Evolutionary conservation across 139 green algal genomes (phyloP).

Genomic region (Eudorina sp.): DNA sequence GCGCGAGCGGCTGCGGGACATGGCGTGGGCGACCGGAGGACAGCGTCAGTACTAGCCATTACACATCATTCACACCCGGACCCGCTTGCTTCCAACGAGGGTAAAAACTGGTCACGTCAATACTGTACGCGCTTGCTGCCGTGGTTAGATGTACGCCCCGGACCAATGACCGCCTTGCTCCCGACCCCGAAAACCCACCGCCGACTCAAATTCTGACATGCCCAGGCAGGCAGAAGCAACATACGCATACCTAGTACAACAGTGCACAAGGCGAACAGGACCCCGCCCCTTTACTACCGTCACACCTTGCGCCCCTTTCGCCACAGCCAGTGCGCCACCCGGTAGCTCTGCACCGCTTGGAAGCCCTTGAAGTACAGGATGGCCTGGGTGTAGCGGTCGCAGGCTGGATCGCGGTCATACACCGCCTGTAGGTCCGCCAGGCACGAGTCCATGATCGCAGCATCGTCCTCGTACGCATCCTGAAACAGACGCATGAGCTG

Average conservation of each 20-base stretch:
- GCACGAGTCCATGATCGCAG: slow-evolving; percentile 72
- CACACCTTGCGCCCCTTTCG: slow-evolving; percentile 74
- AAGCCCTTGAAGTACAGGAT: slow-evolving; percentile 97
- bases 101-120: too few relatives aligned
- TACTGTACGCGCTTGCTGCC: too few relatives aligned
- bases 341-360: slow-evolving; percentile 92
- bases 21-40: too few relatives aligned
- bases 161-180: background rate
- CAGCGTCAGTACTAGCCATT: too few relatives aligned
- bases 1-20: slow-evolving; percentile 73
- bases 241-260: too few relatives aligned
- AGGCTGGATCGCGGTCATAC: slow-evolving; percentile 90
- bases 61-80: too few relatives aligned
- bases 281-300: background rate
- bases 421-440: slow-evolving; percentile 84
- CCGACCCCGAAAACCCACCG: background rate
- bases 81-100: too few relatives aligned
- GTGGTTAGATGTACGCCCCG: background rate
- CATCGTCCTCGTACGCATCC: slow-evolving; percentile 59
- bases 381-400: slow-evolving; percentile 80
- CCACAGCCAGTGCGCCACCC: slow-evolving; percentile 90
- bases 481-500: slow-evolving; percentile 82
- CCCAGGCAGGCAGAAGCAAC: too few relatives aligned
- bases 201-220: too few relatives aligned
- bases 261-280: too few relatives aligned